Conservation (phyloP, 768 basidiomycete genomes). For the Austroboletus festivus region DNA sequence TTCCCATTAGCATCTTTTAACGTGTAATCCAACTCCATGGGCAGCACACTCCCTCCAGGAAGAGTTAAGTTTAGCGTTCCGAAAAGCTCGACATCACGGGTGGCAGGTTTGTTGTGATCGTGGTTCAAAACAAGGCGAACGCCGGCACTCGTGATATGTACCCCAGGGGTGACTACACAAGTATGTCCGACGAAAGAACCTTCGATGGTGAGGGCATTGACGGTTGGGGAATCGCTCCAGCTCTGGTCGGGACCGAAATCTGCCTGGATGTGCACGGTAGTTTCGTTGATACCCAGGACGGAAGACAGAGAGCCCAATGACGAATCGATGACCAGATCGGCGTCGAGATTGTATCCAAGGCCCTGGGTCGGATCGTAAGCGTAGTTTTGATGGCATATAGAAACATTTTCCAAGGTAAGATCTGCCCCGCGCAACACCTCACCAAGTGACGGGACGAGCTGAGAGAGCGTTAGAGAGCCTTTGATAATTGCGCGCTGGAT, state of each 20-base stretch:
- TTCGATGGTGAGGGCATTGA: not conserved
- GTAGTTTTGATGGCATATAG: constrained; percentile 11
- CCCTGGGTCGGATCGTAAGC: not conserved
- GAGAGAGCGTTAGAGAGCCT: constrained; percentile 2
- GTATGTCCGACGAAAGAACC: not conserved
- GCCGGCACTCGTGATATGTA: constrained; percentile 1
- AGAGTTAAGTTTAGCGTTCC: constrained; percentile 1
- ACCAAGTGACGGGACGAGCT: constrained; percentile 1
- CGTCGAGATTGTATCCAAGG: constrained; percentile 3
- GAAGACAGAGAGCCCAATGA: not conserved
- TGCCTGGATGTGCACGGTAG: not conserved
- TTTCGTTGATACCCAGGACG: not conserved
- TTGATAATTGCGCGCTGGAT: constrained; percentile 1
- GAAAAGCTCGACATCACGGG: not conserved
- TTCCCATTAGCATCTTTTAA: not conserved
- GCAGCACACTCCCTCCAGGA: not conserved
- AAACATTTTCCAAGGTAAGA: constrained; percentile 1
- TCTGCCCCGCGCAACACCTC: not conserved
- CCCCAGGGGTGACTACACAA: not conserved
- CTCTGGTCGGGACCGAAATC: constrained; percentile 1
- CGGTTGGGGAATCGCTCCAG: not conserved
- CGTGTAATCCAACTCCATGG: constrained; percentile 3
- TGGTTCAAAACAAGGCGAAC: not conserved
- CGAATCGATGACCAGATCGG: constrained; percentile 1
- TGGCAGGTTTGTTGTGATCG: not conserved